phyloP scores from a whole-genome alignment of 2,329 filamentous ascomycete genomes.

The Cytospora piceae region DNA sequence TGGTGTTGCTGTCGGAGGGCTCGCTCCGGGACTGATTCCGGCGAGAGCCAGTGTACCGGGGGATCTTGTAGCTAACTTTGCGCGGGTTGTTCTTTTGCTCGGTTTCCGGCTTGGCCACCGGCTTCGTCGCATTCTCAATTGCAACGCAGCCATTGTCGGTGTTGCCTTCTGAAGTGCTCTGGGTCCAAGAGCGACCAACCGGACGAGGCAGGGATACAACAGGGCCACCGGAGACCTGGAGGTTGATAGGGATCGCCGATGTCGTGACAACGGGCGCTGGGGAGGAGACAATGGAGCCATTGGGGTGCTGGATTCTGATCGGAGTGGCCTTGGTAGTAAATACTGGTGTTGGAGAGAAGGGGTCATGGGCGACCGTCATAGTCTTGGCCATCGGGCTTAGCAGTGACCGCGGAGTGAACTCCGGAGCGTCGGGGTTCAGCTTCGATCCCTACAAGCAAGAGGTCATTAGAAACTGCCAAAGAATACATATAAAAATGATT shows the following conservation, averaged over 20 bases:
- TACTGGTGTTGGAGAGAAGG: conserved; percentile 23
- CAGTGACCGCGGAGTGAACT: conserved; percentile 54
- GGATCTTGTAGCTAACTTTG: conserved; percentile 31
- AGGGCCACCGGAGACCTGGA: conserved; percentile 1
- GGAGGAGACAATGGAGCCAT: background rate
- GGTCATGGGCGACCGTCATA: conserved; percentile 29
- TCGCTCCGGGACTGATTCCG: conserved; percentile 54
- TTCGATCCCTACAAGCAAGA: conserved; percentile 51
- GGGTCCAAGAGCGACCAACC: background rate
- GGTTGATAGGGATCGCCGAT: conserved; percentile 20
- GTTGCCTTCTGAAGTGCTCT: conserved; percentile 1
- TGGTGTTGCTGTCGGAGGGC: conserved; percentile 36
- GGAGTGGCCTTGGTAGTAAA: conserved; percentile 9
- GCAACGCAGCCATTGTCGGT: conserved; percentile 6
- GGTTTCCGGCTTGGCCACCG: conserved; percentile 16
- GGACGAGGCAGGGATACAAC: conserved; percentile 22
- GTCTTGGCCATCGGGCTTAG: conserved; percentile 32
- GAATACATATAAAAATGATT: conserved; percentile 43
- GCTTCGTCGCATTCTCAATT: conserved; percentile 12
- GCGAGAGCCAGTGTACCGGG: conserved; percentile 44
- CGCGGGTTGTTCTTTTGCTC: conserved; percentile 33
- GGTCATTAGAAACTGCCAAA: conserved; percentile 49
- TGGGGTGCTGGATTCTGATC: background rate
- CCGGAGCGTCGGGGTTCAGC: conserved; percentile 59
- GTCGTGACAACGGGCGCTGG: conserved; percentile 8